Evolutionary conservation across 225 moss, liverwort and hornwort genomes (phyloP).

Genomic region (Rhytidiadelphus loreus): DNA sequence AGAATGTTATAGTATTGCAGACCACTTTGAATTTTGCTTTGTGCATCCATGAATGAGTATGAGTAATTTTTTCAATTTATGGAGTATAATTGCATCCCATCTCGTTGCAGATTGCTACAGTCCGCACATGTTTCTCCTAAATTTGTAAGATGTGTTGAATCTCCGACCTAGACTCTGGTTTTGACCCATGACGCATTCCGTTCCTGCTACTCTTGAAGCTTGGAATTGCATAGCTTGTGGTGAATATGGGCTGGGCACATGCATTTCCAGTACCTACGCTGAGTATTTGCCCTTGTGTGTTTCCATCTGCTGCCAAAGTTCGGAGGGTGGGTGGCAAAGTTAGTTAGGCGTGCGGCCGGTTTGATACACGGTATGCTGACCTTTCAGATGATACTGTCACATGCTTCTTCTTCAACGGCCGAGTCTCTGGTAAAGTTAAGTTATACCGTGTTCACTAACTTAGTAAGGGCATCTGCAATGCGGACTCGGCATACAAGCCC

Average conservation of each 20-base stretch:
- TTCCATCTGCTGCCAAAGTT: not conserved
- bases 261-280: not conserved
- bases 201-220: not conserved
- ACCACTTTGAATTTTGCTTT: not conserved
- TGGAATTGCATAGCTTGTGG: not conserved
- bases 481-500: too few species aligned
- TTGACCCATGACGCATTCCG: not conserved
- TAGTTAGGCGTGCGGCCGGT: slow-evolving; percentile 7
- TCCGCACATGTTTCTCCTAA: not conserved
- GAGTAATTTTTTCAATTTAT: not conserved
- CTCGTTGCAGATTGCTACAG: not conserved
- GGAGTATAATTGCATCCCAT: not conserved
- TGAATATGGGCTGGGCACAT: not conserved
- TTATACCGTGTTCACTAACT: not conserved
- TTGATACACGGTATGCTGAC: not conserved
- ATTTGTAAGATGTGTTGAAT: not conserved
- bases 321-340: not conserved
- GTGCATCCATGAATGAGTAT: not conserved
- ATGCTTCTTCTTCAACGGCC: not conserved
- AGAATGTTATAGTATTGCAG: not conserved
- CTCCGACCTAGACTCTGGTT: not conserved
- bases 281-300: not conserved
- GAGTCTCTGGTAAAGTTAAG: not conserved
- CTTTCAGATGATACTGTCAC: slow-evolving; percentile 4
- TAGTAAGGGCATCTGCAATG: too few species aligned